phyloP scores from a whole-genome alignment of 805 yeast species.

The Nakazawaea ishiwadae region DNA sequence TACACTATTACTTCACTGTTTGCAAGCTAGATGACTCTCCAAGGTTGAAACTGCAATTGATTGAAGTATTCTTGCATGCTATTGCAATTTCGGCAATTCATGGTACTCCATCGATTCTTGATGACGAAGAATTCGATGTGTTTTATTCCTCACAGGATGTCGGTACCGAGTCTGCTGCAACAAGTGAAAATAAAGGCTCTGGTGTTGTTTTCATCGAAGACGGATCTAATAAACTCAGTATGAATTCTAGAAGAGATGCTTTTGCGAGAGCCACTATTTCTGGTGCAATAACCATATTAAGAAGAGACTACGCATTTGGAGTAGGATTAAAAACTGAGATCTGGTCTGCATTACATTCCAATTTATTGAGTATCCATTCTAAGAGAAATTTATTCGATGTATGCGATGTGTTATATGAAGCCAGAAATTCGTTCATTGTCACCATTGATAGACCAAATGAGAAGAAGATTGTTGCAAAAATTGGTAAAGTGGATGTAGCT shows the following conservation, averaged over 20 bases:
- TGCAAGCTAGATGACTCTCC: conserved; percentile 53
- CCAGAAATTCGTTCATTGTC: conserved; percentile 58
- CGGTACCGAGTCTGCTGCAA: conserved; percentile 7
- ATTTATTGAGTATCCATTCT: conserved; percentile 52
- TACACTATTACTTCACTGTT: conserved; percentile 57
- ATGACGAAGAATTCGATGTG: conserved; percentile 56
- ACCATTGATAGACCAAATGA: conserved; percentile 63
- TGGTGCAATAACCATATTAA: conserved; percentile 61
- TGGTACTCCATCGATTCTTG: conserved; percentile 53
- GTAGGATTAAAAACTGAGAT: conserved; percentile 52
- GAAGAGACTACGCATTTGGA: conserved; percentile 55
- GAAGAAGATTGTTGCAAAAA: conserved; percentile 57
- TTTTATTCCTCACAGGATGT: conserved; percentile 7
- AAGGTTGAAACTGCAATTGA: conserved; percentile 44
- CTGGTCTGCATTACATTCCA: conserved; percentile 68
- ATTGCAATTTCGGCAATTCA: conserved; percentile 65
- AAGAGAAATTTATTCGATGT: conserved; percentile 61
- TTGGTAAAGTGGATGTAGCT: conserved; percentile 22
- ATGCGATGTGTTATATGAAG: conserved; percentile 59
- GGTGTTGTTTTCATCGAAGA: conserved; percentile 58
- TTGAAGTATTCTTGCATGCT: conserved; percentile 41
- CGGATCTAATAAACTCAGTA: conserved; percentile 32
- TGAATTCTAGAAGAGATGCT: conserved; percentile 55
- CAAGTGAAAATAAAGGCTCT: conserved; percentile 15
- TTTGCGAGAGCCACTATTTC: conserved; percentile 58